phyloP scores from a whole-genome alignment of 2,329 filamentous ascomycete genomes.

The Lachnellula willkommii region DNA sequence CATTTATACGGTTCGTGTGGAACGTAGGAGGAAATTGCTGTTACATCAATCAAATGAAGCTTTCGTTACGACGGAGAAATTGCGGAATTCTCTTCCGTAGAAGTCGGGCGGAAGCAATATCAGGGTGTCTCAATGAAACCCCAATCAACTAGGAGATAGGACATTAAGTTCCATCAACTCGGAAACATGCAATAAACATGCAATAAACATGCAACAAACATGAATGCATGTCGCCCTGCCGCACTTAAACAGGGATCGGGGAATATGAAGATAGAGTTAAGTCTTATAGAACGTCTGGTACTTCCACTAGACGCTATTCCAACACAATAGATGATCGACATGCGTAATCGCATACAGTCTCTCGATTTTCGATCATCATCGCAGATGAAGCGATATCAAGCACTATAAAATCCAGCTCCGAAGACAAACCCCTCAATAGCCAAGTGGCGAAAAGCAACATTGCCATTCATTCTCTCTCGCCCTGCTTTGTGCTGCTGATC shows the following conservation, averaged over 20 bases:
- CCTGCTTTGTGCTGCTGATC: neutral
- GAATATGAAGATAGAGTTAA: neutral
- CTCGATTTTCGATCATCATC: neutral
- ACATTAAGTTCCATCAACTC: neutral
- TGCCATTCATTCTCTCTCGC: neutral
- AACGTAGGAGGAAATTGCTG: neutral
- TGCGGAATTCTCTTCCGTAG: neutral
- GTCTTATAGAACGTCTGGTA: neutral
- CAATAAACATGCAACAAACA: neutral
- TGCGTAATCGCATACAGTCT: neutral
- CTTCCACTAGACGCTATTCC: neutral
- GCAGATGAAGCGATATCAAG: neutral
- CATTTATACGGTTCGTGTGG: neutral
- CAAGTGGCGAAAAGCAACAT: neutral
- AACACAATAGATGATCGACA: neutral
- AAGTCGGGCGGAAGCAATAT: neutral
- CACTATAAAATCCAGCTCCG: neutral
- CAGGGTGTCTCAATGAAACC: neutral
- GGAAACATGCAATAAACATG: neutral
- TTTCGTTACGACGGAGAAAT: neutral
- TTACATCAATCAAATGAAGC: neutral
- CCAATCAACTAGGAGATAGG: neutral
- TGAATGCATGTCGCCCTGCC: neutral
- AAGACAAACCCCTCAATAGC: too few species aligned
- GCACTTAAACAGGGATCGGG: neutral